These are phyloP conservation scores for Orbilia quercus DNA, from an alignment of 2,329 filamentous ascomycete species.

Conservation along the genomic window DNA sequence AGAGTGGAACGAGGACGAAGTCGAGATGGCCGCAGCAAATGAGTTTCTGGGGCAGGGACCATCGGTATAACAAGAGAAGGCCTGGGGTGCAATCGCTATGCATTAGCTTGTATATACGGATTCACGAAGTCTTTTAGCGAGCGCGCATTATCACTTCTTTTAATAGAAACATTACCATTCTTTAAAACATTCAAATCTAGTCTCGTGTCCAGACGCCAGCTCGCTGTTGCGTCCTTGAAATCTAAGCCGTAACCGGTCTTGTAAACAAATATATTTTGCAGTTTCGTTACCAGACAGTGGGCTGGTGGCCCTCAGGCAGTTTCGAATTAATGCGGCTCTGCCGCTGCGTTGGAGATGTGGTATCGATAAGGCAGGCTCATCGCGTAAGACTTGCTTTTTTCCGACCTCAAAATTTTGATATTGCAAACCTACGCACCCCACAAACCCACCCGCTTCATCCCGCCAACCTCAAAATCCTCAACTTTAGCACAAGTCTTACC, in stretches of 20 bases:
- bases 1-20: slow-evolving; percentile 53
- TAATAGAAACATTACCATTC: too few relatives aligned
- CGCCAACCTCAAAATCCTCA: slow-evolving; percentile 60
- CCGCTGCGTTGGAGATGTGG: slow-evolving; percentile 10
- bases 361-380: slow-evolving; percentile 11
- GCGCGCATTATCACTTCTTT: not conserved
- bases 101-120: slow-evolving; percentile 3
- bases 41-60: slow-evolving; percentile 8
- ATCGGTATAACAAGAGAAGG: not conserved
- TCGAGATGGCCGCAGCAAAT: slow-evolving; percentile 1
- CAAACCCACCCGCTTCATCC: slow-evolving; percentile 55
- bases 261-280: too few relatives aligned
- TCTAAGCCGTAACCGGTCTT: too few relatives aligned
- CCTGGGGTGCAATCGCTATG: not conserved
- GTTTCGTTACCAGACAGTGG: too few relatives aligned
- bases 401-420: slow-evolving; percentile 45
- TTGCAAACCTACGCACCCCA: slow-evolving; percentile 27
- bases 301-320: too few relatives aligned
- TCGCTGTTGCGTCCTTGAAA: too few relatives aligned
- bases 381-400: slow-evolving; percentile 54
- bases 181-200: too few relatives aligned
- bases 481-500: slow-evolving; percentile 63
- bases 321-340: slow-evolving; percentile 15
- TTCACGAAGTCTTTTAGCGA: slow-evolving; percentile 14
- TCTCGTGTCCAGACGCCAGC: too few relatives aligned